These are phyloP conservation scores for Pinus albicaulis DNA, from an alignment of 75 land plant genomes.

Conservation along the genomic window DNA sequence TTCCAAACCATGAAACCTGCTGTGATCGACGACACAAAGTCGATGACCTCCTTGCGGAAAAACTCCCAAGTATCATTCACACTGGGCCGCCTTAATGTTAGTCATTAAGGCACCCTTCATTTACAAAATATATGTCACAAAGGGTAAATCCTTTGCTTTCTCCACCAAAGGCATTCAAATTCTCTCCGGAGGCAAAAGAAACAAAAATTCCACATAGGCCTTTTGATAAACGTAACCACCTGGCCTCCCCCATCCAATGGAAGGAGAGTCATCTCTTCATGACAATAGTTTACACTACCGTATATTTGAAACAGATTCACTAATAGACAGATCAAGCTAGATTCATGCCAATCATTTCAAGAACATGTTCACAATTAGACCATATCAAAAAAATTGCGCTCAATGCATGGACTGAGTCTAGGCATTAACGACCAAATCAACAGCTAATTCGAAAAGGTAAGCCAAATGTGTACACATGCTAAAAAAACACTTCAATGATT, in stretches of 20 bases:
- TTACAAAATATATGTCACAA: constrained; percentile 84
- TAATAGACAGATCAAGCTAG: too few relatives aligned
- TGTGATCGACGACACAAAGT: constrained; percentile 90
- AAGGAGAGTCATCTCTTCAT: too few relatives aligned
- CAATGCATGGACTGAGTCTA: too few relatives aligned
- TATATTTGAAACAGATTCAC: too few relatives aligned
- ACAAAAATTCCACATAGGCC: constrained; percentile 94
- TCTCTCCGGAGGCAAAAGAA: constrained; percentile 69
- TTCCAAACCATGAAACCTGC: constrained; percentile 95
- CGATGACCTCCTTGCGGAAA: constrained; percentile 92
- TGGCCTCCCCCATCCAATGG: constrained; percentile 94
- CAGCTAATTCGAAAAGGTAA: too few relatives aligned
- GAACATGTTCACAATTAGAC: too few relatives aligned
- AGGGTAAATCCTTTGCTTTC: constrained; percentile 51
- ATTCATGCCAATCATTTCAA: too few relatives aligned
- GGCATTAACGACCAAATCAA: too few relatives aligned
- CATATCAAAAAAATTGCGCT: too few relatives aligned
- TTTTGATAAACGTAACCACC: constrained; percentile 97
- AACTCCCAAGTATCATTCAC: constrained; percentile 99
- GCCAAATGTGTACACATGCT: too few relatives aligned
- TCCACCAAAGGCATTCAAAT: constrained; percentile 55
- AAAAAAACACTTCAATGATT: too few relatives aligned
- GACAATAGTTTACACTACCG: too few relatives aligned
- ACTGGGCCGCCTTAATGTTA: constrained; percentile 48
- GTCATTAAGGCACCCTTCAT: constrained; percentile 62